Conservation (phyloP, 768 basidiomycete genomes). For the Leccinum aurantiacum region DNA sequence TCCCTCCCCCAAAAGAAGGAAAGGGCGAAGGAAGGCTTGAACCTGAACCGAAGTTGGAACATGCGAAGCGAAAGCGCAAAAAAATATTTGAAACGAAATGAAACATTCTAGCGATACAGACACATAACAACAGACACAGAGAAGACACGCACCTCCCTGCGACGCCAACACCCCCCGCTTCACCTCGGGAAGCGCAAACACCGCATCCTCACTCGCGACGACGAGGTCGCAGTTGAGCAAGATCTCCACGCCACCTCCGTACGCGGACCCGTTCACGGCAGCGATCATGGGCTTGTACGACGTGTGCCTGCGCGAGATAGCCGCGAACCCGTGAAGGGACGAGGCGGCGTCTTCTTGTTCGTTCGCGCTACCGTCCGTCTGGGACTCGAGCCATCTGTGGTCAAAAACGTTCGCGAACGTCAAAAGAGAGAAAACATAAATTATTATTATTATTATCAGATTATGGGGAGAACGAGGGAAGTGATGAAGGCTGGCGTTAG, state of each 20-base stretch:
- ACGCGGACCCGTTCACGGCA: constrained; percentile 74
- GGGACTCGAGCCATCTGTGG: constrained; percentile 58
- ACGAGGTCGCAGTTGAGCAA: constrained; percentile 78
- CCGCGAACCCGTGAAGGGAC: constrained; percentile 63
- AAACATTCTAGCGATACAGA: neutral
- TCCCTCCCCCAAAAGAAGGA: neutral
- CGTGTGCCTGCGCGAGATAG: constrained; percentile 62
- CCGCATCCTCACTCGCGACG: constrained; percentile 62
- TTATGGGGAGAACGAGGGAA: neutral
- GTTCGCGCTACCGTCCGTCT: constrained; percentile 42
- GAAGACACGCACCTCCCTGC: constrained; percentile 58
- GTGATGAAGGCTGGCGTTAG: no score
- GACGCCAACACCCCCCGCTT: constrained; percentile 72
- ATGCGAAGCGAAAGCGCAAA: neutral
- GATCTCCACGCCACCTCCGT: constrained; percentile 67
- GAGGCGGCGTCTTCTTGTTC: constrained; percentile 44
- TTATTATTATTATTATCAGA: neutral
- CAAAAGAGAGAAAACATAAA: neutral
- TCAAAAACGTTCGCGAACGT: neutral
- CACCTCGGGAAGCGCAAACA: constrained; percentile 76
- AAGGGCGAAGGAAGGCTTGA: neutral
- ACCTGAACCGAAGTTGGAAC: neutral
- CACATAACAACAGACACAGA: neutral
- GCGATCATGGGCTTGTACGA: constrained; percentile 76
- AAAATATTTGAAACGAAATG: neutral